phyloP scores from a whole-genome alignment of 352 stramenopile genomes.

The Globisporangium orthogonon region DNA sequence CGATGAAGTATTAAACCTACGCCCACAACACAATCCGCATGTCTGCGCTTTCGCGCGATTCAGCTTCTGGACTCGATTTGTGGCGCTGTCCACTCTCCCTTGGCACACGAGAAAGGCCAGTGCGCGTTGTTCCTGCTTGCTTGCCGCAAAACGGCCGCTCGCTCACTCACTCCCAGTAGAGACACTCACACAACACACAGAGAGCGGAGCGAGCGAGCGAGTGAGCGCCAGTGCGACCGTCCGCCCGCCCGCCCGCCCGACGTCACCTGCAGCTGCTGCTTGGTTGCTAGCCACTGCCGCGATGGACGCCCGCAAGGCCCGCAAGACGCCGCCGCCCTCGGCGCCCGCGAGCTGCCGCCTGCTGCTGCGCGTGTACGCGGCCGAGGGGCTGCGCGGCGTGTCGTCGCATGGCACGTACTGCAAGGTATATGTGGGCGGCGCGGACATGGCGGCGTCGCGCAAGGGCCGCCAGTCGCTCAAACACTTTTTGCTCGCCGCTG shows the following conservation, averaged over 20 bases:
- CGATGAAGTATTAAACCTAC: background rate
- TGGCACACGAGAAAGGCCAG: background rate
- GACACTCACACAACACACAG: background rate
- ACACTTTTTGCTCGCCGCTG: constrained; percentile 7
- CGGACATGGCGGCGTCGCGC: constrained; percentile 31
- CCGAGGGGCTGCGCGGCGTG: constrained; percentile 51
- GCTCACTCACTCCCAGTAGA: too few relatives aligned
- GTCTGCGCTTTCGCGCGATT: background rate
- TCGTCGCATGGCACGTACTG: constrained; percentile 70
- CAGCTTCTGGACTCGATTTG: background rate
- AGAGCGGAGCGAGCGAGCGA: background rate
- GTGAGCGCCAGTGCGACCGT: constrained; percentile 1
- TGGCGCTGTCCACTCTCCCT: background rate
- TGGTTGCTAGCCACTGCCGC: background rate
- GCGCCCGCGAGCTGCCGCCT: constrained; percentile 21
- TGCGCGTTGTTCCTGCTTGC: too few relatives aligned
- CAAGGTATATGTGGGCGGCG: constrained; percentile 55
- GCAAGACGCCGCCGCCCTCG: background rate
- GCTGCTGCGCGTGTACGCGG: constrained; percentile 58
- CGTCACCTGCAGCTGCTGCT: background rate
- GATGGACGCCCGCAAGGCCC: constrained; percentile 15
- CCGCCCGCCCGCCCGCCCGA: constrained; percentile 1
- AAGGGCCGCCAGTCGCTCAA: constrained; percentile 18
- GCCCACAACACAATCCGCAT: background rate
- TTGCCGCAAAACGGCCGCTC: too few relatives aligned